These are phyloP conservation scores for Globisporangium apiculatum DNA, from an alignment of 352 stramenopile genomes.

Conservation along the genomic window DNA sequence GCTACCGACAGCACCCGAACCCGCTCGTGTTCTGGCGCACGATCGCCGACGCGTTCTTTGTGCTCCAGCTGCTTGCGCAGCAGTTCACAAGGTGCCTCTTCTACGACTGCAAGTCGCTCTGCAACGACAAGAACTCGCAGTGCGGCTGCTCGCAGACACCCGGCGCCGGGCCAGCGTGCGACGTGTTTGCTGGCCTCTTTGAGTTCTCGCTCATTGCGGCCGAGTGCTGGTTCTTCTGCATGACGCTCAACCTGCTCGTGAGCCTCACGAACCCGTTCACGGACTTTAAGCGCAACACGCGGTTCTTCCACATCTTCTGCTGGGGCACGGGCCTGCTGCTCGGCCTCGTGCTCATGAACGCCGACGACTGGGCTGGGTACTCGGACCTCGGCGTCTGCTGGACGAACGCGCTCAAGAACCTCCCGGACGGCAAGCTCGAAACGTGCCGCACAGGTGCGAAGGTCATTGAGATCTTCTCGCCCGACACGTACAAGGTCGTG, in stretches of 20 bases:
- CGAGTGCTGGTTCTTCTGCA: conserved; percentile 88
- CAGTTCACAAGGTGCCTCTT: conserved; percentile 78
- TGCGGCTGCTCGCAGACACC: conserved; percentile 60
- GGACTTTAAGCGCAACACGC: conserved; percentile 84
- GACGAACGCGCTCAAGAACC: conserved; percentile 76
- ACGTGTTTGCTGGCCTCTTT: conserved; percentile 73
- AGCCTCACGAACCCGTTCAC: conserved; percentile 88
- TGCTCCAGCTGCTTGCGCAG: conserved; percentile 73
- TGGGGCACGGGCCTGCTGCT: conserved; percentile 61
- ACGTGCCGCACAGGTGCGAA: conserved; percentile 20
- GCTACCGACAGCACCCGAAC: conserved; percentile 82
- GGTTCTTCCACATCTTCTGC: conserved; percentile 80
- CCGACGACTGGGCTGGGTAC: conserved; percentile 73
- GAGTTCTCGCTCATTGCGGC: conserved; percentile 81
- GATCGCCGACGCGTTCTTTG: conserved; percentile 80
- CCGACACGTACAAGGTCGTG: conserved; percentile 57
- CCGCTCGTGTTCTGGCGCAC: conserved; percentile 86
- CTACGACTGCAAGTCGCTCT: conserved; percentile 76
- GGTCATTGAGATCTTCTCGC: conserved; percentile 62
- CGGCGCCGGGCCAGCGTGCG: conserved; percentile 45
- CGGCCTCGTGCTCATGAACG: conserved; percentile 63
- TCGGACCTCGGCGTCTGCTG: conserved; percentile 84
- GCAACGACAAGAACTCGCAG: conserved; percentile 52
- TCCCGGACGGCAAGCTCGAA: conserved; percentile 24
- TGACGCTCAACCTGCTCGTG: conserved; percentile 85